Base-by-base conservation (phyloP, 163 green algal species). In the Scenedesmus sp. region DNA sequence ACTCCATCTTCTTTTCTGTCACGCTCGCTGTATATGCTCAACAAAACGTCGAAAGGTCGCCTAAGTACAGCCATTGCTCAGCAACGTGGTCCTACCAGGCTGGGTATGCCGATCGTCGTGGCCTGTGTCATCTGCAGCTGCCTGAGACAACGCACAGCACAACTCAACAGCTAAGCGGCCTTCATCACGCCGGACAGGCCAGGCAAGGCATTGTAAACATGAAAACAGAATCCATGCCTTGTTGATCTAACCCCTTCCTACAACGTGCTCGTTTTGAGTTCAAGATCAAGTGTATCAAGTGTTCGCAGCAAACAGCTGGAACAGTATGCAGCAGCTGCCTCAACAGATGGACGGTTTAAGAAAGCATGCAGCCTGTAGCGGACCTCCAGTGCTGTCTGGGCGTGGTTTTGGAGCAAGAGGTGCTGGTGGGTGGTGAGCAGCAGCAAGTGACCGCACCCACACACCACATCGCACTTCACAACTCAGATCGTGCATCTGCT, bases 231-330 rank as follows among this genome's bases (percentile, higher is more conserved):
- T 53, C 46, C 7, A 53, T 53, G 46, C 46, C 6, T 6, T 53
- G 46, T 53, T 61, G 51, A 22, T 61, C 20, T 61, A 13, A 61
- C 51, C 51, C 12, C 9, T 22, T 70, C 56, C 13, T n/a, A 4
- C 56, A 70, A 76, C 65, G 65, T 30, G 65, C 20, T 16, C 3
- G 18, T 22, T 40, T 26, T 40, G 5, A 40, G 9, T 15, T 40
- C 30, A 30, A 40, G 65, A 76, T 76, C 65, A 40, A 40, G 30
- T n/a, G n/a, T n/a, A n/a, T n/a, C n/a, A n/a, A n/a, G n/a, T n/a
- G 65, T 76, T 76, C 65, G 59, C 59, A 76, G 65, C 65, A 76
- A 76, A 18, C 65, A 37, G 30, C 65, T 76, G 65, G 30, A 76
- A 7, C 65, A 76, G 26, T 7, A 76, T 76, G 65, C 65, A 76